Base-by-base conservation (phyloP, 108 stramenopile species). In the Skeletonema menzelii region DNA sequence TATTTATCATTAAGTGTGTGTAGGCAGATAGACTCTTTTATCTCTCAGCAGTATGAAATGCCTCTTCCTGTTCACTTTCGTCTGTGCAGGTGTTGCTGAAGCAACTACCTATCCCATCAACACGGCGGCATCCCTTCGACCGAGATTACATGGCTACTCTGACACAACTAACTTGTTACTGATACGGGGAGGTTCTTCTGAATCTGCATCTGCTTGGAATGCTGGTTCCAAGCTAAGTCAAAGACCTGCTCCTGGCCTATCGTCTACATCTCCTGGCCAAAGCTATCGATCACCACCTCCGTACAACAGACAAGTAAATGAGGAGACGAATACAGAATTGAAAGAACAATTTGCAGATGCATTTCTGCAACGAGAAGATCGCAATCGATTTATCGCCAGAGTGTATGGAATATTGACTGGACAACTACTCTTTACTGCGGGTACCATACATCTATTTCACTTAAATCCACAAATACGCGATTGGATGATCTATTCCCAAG, bases 351-450 rank as follows among this genome's bases (percentile, higher is more conserved):
- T 75, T 67, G 74, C 74, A 12, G 67, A 85, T 56, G 71, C 91
- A n/a, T 92, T 92, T 69, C 72, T 92, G 44, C 84, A 86, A 14
- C 61, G 91, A 64, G 91, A 92, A 40, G 80, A 84, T 31, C 67
- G 91, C 30, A 87, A 87, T 65, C 63, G 87, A 19, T 92, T 92
- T 64, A 89, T 92, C 75, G 88, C 91, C 15, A 70, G 89, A 56
- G 93, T 95, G 10, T 95, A 95, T 78, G 83, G 79, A 14, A 91
- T 95, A 31, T 67, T 95, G 35, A 58, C 89, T 12, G 87, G 75
- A 4, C 93, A 95, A 67, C 75, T 95, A 28, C 37, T 88, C 24
- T 68, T 94, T 38, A 91, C 90, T 19, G 91, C 91, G 56, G 28
- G 69, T 20, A 76, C 81, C 13, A 79, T 89, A 37, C 68, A 83